Percentiles rank a stretch among this genome's conserved stretches.
Evolutionary conservation across 1,284 basidiomycete genomes (phyloP).

Genomic region (Sanghuangporus baumii): DNA sequence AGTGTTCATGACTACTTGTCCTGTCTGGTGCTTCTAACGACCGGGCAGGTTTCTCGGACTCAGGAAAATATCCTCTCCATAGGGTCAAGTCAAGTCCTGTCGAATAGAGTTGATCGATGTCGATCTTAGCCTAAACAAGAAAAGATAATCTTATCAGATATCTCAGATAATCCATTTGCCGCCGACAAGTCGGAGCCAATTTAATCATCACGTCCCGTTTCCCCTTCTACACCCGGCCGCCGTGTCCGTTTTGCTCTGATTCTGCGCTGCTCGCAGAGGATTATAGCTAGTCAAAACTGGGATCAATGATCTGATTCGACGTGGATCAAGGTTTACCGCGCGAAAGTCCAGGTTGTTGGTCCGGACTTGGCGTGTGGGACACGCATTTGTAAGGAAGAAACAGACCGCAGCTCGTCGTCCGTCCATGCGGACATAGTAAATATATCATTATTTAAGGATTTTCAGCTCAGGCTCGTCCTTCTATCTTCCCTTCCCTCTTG

Average conservation of each 20-base stretch:
- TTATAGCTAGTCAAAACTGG: too few species aligned
- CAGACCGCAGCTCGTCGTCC: not conserved
- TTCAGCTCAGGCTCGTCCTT: not conserved
- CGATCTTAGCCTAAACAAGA: not conserved
- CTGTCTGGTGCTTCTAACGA: not conserved
- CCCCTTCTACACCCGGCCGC: not conserved
- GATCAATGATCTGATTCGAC: too few species aligned
- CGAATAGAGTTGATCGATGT: not conserved
- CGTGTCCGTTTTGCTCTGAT: too few species aligned
- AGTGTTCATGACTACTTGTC: not conserved
- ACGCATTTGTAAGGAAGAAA: too few species aligned
- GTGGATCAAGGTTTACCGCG: too few species aligned
- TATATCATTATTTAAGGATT: not conserved
- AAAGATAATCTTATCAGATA: not conserved
- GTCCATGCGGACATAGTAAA: not conserved
- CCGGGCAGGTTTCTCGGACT: too few species aligned
- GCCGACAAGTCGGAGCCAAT: not conserved
- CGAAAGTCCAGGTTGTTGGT: too few species aligned
- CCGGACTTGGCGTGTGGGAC: too few species aligned
- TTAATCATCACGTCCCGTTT: not conserved
- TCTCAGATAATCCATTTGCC: not conserved
- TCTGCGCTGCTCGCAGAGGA: too few species aligned
- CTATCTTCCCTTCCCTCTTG: not conserved
- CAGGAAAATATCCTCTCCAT: too few species aligned
- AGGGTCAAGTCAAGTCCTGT: too few species aligned